Evolutionary conservation across 2,329 filamentous ascomycete species (phyloP).

Genomic region (Stromatinia cepivora): DNA sequence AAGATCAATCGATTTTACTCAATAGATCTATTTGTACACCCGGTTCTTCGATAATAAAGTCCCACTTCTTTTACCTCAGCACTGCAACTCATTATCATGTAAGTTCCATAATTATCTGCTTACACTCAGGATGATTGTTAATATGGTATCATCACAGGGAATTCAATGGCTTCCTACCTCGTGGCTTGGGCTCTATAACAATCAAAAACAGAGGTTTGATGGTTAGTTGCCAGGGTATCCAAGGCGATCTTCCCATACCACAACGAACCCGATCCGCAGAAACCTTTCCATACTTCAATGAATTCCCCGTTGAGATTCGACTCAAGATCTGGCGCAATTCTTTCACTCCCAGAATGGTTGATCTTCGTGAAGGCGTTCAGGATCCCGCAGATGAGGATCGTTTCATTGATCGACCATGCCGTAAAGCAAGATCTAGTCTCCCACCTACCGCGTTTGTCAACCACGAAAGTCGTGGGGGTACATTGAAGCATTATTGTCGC

Average conservation of each 20-base stretch:
- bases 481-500: not conserved
- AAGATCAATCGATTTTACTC: too few species aligned
- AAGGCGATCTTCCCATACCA: not conserved
- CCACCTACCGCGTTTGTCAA: conserved; percentile 8
- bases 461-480: not conserved
- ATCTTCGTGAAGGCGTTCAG: conserved; percentile 4
- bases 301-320: not conserved
- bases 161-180: not conserved
- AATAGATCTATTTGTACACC: too few species aligned
- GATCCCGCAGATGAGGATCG: not conserved
- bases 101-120: not conserved
- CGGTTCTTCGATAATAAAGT: not conserved
- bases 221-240: not conserved
- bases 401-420: conserved; percentile 5
- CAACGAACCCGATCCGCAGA: not conserved
- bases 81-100: not conserved
- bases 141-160: not conserved
- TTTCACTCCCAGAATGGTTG: not conserved
- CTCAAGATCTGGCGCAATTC: not conserved
- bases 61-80: not conserved
- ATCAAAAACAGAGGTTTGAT: not conserved
- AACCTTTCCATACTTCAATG: not conserved
- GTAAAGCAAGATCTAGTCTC: not conserved
- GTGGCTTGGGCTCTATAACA: not conserved
- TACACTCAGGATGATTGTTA: not conserved